Evolutionary conservation across 768 basidiomycete genomes (phyloP), one percentile per base, ranked within the genome.

Genomic region (Leccinellum rugosiceps): DNA sequence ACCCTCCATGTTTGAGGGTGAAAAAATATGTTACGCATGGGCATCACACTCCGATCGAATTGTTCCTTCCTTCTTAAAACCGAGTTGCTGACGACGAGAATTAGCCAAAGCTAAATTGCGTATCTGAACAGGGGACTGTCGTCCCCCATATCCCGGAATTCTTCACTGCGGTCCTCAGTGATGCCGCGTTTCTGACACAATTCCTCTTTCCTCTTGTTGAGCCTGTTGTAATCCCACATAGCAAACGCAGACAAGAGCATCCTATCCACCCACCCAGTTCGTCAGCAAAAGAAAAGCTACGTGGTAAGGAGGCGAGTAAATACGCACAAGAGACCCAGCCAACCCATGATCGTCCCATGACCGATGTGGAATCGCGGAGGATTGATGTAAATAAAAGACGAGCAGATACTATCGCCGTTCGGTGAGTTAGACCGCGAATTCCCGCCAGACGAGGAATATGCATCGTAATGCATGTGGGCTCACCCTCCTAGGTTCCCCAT

Each of bases 71-170:
- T 38, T 35, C 0, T 41, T 17, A 15, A 10, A 15, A 15, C 14
- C 17, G 10, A 32, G 14, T 13, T 32, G 5, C 32, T 41, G 9
- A 41, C 43, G 21, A 23, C 9, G 32, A 31, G 15, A 10, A 41
- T n/a, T n/a, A 19, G n/a, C 9, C 38, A 19, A 8, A 46, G 30
- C 31, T 47, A 70, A 31, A 70, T 55, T 1, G 66, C 50, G n/a
- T 72, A 72, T 80, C 80, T 77, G 73, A 82, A 85, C 34, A 85
- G 69, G 44, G 84, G 84, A 55, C 80, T 83, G 32, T 77, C 71
- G 58, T 80, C 80, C 7, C 82, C 84, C 68, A 84, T 70, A 5
- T 81, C 68, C 32, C 64, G 69, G 59, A 80, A 84, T 41, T 81
- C 75, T 5, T 72, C 72, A 47, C 60, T 67, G 46, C 66, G 70